Conservation (phyloP, 768 basidiomycete genomes). For the Suillus occidentalis region DNA sequence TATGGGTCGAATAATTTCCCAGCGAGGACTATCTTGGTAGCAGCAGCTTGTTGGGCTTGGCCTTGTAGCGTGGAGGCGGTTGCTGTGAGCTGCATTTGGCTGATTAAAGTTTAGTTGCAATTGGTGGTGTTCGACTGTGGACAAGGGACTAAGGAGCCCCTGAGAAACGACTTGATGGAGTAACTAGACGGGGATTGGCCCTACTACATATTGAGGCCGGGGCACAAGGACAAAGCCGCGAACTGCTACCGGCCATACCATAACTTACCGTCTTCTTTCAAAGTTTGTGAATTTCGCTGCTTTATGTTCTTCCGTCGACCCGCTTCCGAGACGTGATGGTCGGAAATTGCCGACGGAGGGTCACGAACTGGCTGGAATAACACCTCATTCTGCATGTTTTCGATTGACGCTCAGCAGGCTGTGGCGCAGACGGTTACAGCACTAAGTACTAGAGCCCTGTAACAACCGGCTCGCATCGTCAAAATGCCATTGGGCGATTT, state of each 20-base stretch:
- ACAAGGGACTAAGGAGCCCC: neutral
- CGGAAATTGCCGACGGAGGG: neutral
- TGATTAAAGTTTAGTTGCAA: neutral
- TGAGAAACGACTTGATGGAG: neutral
- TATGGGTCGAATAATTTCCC: constrained; percentile 54
- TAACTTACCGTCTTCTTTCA: neutral
- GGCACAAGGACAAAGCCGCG: neutral
- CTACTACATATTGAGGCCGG: neutral
- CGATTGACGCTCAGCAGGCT: neutral
- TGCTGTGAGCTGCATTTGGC: neutral
- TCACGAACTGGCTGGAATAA: neutral
- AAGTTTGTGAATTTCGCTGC: neutral
- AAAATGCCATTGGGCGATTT: neutral
- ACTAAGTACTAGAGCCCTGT: neutral
- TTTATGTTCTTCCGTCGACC: neutral
- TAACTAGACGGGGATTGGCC: neutral
- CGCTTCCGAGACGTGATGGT: neutral
- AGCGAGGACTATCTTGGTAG: constrained; percentile 32
- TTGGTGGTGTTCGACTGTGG: neutral
- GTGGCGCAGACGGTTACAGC: neutral
- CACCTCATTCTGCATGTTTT: neutral
- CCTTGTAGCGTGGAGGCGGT: neutral
- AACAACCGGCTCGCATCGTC: neutral
- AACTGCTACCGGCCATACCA: neutral
- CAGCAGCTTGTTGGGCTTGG: constrained; percentile 10